Evolutionary conservation across 73 alveolate genomes (phyloP), one percentile per base, ranked within the genome.

Genomic region (Strombidium stylifer): DNA sequence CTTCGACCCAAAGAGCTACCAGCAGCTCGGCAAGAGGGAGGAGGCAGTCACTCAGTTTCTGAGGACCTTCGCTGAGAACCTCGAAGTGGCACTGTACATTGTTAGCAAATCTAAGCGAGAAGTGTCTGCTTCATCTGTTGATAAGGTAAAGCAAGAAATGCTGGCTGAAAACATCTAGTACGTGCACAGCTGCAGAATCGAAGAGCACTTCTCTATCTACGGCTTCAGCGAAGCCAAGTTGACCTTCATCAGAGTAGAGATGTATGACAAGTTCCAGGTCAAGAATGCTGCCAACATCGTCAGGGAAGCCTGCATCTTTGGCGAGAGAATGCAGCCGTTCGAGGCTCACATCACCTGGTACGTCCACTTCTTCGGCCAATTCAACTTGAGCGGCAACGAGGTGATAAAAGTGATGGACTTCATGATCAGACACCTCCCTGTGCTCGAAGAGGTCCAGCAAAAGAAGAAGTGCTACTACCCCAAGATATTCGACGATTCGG

Each of bases 311-410:
- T 49, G 56, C 0, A 62, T 92, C 24, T 47, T 66, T 31, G 89
- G 83, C 32, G 66, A 65, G 23, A 45, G 11, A 25, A 53, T 84
- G 44, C 93, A 92, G 81, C 92, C 96, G n/a, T 92, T 55, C 69
- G 98, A 92, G 71, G 98, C 96, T 12, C 98, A 92, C 61, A 59
- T 92, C 10, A 57, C 92, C 41, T 79, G 74, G 67, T 60, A 67
- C 54, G 82, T 79, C 77, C 95, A 92, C 54, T 87, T 92, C 59
- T 92, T 69, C 68, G 84, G 96, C 3, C 96, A 92, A 55, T 92
- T 59, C 41, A 48, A 76, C 46, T 26, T 92, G 14, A 61, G 72
- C 64, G 98, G 98, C 3, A 79, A 84, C 93, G 96, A 92, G 28
- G 84, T 75, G 37, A 72, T 87, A 23, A 84, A 83, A 41, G 31